A percentile compares a stretch with the other conserved stretches of the same genome.
Evolutionary conservation across 805 yeast species (phyloP).

Genomic region (Myxozyma mucilagina): DNA sequence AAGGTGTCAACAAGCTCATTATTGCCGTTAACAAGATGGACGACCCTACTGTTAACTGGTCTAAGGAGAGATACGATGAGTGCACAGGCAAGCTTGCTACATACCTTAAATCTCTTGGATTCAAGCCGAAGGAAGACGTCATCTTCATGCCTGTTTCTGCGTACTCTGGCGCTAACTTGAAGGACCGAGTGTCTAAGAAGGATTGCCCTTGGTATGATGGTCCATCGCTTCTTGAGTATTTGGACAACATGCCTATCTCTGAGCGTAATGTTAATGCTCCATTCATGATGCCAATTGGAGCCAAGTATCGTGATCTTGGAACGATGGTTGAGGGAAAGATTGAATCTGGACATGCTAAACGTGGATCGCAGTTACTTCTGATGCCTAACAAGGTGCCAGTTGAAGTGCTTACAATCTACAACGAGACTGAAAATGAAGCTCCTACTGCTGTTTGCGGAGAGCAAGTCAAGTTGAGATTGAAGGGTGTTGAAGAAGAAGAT

Average conservation of each 20-base stretch:
- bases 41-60: constrained; percentile 95
- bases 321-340: constrained; percentile 97
- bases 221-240: constrained; percentile 85
- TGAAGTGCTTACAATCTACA: constrained; percentile 84
- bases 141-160: constrained; percentile 97
- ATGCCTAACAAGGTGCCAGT: constrained; percentile 90
- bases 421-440: constrained; percentile 95
- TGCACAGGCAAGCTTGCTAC: constrained; percentile 78
- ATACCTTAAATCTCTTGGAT: constrained; percentile 83
- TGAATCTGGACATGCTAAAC: constrained; percentile 90
- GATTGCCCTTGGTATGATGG: constrained; percentile 94
- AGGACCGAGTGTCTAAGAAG: constrained; percentile 70
- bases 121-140: constrained; percentile 78
- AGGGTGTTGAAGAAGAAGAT: constrained; percentile 97
- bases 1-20: constrained; percentile 91
- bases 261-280: constrained; percentile 91
- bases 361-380: constrained; percentile 68
- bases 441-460: constrained; percentile 92
- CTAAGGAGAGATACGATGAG: constrained; percentile 92
- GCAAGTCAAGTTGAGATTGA: constrained; percentile 89
- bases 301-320: constrained; percentile 96
- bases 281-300: constrained; percentile 93
- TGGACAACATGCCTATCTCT: constrained; percentile 77
- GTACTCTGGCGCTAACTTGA: constrained; percentile 94
- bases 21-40: constrained; percentile 99